phyloP scores from a whole-genome alignment of 371 early-diverging fungal species.

The Mucor saturninus region DNA sequence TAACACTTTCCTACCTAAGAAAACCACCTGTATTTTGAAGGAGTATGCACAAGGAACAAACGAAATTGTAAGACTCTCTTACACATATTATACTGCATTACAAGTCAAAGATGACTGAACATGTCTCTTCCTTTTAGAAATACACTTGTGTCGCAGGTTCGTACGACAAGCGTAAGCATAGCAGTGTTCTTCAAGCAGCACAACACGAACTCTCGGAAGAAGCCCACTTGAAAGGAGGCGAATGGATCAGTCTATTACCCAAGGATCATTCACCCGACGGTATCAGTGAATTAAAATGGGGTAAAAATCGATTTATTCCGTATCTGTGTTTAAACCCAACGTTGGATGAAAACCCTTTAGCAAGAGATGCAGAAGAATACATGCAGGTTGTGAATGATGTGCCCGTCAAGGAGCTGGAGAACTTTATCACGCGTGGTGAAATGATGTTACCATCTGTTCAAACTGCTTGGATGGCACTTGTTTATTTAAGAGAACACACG shows the following conservation, averaged over 20 bases:
- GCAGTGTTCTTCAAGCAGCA: slow-evolving; percentile 56
- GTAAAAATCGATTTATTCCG: slow-evolving; percentile 65
- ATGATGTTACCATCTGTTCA: slow-evolving; percentile 60
- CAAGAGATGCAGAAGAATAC: slow-evolving; percentile 64
- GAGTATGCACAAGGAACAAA: slow-evolving; percentile 73
- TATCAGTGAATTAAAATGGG: slow-evolving; percentile 70
- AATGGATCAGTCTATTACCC: slow-evolving; percentile 57
- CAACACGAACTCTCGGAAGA: slow-evolving; percentile 70
- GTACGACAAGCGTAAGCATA: slow-evolving; percentile 62
- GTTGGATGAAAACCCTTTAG: slow-evolving; percentile 48
- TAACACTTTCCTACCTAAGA: slow-evolving; percentile 25
- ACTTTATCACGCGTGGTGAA: slow-evolving; percentile 48
- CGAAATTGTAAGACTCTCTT: slow-evolving; percentile 48
- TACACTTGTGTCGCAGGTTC: slow-evolving; percentile 67
- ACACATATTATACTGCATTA: not conserved
- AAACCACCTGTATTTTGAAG: slow-evolving; percentile 61
- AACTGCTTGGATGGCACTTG: slow-evolving; percentile 56
- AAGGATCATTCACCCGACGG: slow-evolving; percentile 49
- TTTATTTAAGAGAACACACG: slow-evolving; percentile 39
- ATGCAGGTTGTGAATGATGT: slow-evolving; percentile 47
- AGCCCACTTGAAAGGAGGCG: slow-evolving; percentile 58
- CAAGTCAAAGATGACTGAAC: not conserved
- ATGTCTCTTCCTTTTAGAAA: slow-evolving; percentile 34
- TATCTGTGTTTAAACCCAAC: slow-evolving; percentile 64
- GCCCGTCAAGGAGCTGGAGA: slow-evolving; percentile 42